Conservation (phyloP, 1,284 basidiomycete genomes). For the Takashimella koratensis region DNA sequence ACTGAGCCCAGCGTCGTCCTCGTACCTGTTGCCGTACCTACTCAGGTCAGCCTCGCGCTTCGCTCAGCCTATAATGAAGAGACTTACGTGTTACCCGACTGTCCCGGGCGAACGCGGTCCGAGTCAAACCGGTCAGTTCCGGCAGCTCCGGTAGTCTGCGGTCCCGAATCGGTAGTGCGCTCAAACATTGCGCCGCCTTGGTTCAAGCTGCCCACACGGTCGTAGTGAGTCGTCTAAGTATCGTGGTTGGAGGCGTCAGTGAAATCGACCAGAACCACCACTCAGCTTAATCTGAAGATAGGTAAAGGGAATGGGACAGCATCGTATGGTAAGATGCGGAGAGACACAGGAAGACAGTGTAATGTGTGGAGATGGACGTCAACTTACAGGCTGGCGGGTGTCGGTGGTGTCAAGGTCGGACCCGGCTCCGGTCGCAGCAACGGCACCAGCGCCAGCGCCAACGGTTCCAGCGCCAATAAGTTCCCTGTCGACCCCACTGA, state of each 20-base stretch:
- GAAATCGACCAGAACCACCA: too few relatives aligned
- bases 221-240: not conserved
- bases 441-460: conserved; percentile 1
- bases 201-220: conserved; percentile 21
- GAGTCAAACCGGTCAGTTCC: conserved; percentile 34
- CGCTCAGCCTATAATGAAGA: too few relatives aligned
- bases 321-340: too few relatives aligned
- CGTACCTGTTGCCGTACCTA: not conserved
- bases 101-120: conserved; percentile 7
- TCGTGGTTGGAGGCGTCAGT: too few relatives aligned
- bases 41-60: too few relatives aligned
- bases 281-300: too few relatives aligned
- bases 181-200: conserved; percentile 22
- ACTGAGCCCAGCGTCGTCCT: not conserved
- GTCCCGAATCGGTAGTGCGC: conserved; percentile 17
- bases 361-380: too few relatives aligned
- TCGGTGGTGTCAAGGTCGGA: not conserved
- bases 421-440: not conserved
- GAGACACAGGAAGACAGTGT: too few relatives aligned
- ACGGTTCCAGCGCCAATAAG: conserved; percentile 3
- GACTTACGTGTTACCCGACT: not conserved
- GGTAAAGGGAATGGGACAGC: too few relatives aligned
- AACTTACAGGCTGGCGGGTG: not conserved
- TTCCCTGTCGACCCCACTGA: too few relatives aligned
- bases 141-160: conserved; percentile 29